These are phyloP conservation scores for Fragaria ananassa DNA, from an alignment of 306 rosid species.

Conservation along the genomic window DNA sequence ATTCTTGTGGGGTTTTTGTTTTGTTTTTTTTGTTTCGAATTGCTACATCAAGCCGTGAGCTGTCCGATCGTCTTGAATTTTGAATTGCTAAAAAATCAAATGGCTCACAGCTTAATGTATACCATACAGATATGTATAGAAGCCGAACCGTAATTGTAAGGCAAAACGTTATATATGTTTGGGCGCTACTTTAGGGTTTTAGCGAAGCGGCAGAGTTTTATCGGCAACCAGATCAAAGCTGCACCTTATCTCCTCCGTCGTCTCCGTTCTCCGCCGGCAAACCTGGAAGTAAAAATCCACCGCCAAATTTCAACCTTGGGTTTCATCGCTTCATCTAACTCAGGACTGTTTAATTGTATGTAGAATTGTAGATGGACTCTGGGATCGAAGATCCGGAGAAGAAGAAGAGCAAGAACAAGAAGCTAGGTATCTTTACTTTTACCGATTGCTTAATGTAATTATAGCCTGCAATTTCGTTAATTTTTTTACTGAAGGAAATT, in stretches of 20 bases:
- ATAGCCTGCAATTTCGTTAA: not conserved
- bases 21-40: too few species aligned
- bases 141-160: too few species aligned
- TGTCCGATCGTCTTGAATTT: too few species aligned
- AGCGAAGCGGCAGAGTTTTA: too few species aligned
- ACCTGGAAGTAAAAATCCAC: not conserved
- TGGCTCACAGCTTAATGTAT: too few species aligned
- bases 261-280: not conserved
- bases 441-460: not conserved
- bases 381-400: conserved; percentile 78
- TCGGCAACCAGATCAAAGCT: too few species aligned
- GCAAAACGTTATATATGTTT: too few species aligned
- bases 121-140: too few species aligned
- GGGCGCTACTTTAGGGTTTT: too few species aligned
- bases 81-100: too few species aligned
- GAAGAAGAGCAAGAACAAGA: conserved; percentile 88
- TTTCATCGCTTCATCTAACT: not conserved
- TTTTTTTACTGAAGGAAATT: not conserved
- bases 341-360: not conserved
- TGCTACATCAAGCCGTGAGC: too few species aligned
- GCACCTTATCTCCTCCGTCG: not conserved
- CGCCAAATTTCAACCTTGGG: not conserved
- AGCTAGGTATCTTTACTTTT: conserved; percentile 35
- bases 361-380: conserved; percentile 27
- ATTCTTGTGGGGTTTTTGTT: too few species aligned